phyloP scores from a whole-genome alignment of 306 rosid genomes.

The Delonix regia region DNA sequence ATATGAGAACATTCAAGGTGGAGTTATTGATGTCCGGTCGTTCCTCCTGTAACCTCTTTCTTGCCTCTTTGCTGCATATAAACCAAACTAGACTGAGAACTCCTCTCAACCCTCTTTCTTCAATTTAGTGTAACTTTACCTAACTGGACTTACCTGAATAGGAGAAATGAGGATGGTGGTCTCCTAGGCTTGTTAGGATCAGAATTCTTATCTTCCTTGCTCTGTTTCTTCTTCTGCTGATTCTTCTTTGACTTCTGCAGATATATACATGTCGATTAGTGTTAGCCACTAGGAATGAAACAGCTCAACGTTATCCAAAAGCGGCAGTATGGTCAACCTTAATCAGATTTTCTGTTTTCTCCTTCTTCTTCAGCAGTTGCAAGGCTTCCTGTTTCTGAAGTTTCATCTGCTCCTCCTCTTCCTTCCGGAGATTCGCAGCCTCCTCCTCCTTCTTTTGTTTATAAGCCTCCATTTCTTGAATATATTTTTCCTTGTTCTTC shows the following conservation, averaged over 20 bases:
- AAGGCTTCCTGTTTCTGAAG: constrained; percentile 88
- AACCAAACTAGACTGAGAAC: not conserved
- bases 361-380: constrained; percentile 85
- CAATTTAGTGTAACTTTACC: not conserved
- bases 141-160: constrained; percentile 56
- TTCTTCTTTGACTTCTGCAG: constrained; percentile 78
- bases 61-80: constrained; percentile 68
- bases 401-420: constrained; percentile 79
- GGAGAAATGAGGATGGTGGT: constrained; percentile 76
- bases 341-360: constrained; percentile 79
- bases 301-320: not conserved
- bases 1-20: constrained; percentile 65
- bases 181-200: constrained; percentile 94
- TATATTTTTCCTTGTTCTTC: constrained; percentile 81
- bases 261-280: not conserved
- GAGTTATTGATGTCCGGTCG: constrained; percentile 53
- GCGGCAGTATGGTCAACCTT: constrained; percentile 43
- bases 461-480: constrained; percentile 74
- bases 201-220: constrained; percentile 57
- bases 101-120: not conserved
- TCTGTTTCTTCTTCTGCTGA: constrained; percentile 70
- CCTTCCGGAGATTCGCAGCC: constrained; percentile 61
- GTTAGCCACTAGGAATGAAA: not conserved
- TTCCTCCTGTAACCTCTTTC: constrained; percentile 67
- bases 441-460: constrained; percentile 81